phyloP scores from a whole-genome alignment of 2,329 filamentous ascomycete species.

The Periconia sp. region DNA sequence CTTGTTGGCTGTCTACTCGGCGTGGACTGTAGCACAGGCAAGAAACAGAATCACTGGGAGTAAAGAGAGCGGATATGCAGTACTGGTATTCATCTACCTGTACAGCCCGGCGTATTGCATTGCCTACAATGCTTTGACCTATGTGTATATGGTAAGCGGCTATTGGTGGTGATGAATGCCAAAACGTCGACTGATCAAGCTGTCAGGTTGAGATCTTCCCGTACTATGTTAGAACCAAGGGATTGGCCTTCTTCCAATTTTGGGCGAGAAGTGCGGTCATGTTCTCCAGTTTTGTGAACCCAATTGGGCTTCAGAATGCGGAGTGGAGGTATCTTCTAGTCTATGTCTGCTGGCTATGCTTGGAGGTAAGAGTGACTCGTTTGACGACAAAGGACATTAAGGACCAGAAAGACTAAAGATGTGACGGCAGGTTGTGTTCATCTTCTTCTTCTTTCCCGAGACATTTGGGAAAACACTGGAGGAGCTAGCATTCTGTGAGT shows the following conservation, averaged over 20 bases:
- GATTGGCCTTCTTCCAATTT: conserved; percentile 61
- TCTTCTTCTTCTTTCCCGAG: conserved; percentile 39
- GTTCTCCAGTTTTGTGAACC: conserved; percentile 63
- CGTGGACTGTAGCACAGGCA: conserved; percentile 47
- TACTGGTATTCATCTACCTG: conserved; percentile 56
- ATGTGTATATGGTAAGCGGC: conserved; percentile 51
- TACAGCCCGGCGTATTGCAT: conserved; percentile 57
- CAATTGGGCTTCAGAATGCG: conserved; percentile 62
- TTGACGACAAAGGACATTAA: not conserved
- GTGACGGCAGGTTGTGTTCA: conserved; percentile 26
- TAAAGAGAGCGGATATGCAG: conserved; percentile 42
- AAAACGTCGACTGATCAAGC: not conserved
- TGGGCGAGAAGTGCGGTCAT: conserved; percentile 63
- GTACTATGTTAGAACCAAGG: conserved; percentile 54
- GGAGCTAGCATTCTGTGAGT: conserved; percentile 34
- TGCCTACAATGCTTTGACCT: conserved; percentile 60
- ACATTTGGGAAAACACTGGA: conserved; percentile 38
- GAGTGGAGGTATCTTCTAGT: conserved; percentile 66
- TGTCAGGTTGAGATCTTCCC: conserved; percentile 48
- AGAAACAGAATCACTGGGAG: conserved; percentile 52
- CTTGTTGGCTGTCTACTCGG: conserved; percentile 37
- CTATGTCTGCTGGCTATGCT: conserved; percentile 48
- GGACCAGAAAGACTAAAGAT: not conserved
- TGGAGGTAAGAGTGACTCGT: conserved; percentile 14
- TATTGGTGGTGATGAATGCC: not conserved